Percentiles rank a stretch among this genome's conserved stretches.
These are phyloP conservation scores for Calonectria pauciramosa DNA, from an alignment of 2,329 filamentous ascomycete genomes.

Conservation along the genomic window DNA sequence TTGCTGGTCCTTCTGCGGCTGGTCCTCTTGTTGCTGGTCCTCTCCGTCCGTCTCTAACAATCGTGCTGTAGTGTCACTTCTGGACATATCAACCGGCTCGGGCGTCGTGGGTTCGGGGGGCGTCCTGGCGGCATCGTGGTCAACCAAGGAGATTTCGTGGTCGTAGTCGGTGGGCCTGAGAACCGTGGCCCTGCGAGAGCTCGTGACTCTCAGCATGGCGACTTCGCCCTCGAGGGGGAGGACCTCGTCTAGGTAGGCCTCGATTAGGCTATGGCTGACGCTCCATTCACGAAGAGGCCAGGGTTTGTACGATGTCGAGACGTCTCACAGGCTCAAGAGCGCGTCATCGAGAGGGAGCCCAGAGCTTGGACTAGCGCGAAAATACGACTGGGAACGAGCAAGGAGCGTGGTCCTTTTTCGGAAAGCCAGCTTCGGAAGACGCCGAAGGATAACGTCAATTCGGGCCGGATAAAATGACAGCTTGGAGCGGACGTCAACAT, in stretches of 20 bases:
- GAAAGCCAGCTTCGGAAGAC: background rate
- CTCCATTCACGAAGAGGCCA: conserved; percentile 28
- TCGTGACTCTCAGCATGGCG: conserved; percentile 55
- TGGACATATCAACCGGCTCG: conserved; percentile 35
- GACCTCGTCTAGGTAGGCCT: conserved; percentile 19
- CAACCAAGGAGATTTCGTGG: conserved; percentile 79
- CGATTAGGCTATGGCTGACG: conserved; percentile 25
- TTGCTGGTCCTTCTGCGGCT: conserved; percentile 7
- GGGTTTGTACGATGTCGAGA: conserved; percentile 21
- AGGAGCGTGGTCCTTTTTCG: background rate
- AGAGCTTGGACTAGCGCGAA: background rate
- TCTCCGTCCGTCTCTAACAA: conserved; percentile 40
- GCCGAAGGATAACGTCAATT: background rate
- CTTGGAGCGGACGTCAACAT: background rate
- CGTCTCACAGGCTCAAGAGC: conserved; percentile 20
- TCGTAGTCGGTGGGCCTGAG: conserved; percentile 75
- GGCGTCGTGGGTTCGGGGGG: conserved; percentile 35
- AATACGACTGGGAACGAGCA: background rate
- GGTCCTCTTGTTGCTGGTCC: conserved; percentile 17
- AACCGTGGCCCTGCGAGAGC: conserved; percentile 67
- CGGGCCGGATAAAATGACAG: background rate
- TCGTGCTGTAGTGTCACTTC: conserved; percentile 43
- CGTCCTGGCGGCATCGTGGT: conserved; percentile 58
- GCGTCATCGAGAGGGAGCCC: conserved; percentile 30
- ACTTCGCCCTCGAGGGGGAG: conserved; percentile 39